Evolutionary conservation across 2,329 filamentous ascomycete species (phyloP).

Genomic region (Aureobasidium sp.): DNA sequence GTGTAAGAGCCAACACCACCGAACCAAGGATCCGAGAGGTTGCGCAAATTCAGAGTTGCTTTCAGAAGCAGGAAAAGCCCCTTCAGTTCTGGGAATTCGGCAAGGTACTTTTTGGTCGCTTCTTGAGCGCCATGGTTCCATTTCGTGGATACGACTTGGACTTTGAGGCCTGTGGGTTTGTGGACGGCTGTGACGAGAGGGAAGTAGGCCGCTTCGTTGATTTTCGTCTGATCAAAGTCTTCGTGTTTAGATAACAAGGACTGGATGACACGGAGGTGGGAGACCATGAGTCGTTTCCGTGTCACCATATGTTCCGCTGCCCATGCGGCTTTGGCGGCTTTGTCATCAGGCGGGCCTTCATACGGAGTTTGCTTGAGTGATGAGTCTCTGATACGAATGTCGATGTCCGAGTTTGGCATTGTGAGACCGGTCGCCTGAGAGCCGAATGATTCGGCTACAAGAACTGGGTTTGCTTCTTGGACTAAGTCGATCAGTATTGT

Average conservation of each 20-base stretch:
- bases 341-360: neutral
- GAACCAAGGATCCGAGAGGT: constrained; percentile 40
- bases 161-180: constrained; percentile 39
- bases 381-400: constrained; percentile 33
- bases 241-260: neutral
- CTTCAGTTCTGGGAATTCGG: constrained; percentile 43
- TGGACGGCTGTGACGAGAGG: constrained; percentile 41
- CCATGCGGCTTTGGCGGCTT: neutral
- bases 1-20: constrained; percentile 50
- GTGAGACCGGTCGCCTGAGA: constrained; percentile 48
- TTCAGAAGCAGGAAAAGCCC: constrained; percentile 45
- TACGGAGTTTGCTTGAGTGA: neutral
- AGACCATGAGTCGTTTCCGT: neutral
- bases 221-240: constrained; percentile 17
- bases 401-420: constrained; percentile 48
- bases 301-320: neutral
- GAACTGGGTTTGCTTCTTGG: constrained; percentile 20
- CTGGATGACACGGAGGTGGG: neutral
- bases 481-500: constrained; percentile 28
- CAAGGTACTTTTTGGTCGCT: constrained; percentile 40
- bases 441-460: constrained; percentile 41
- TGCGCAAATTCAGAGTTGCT: constrained; percentile 43
- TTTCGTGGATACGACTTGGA: constrained; percentile 46
- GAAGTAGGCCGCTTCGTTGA: constrained; percentile 28
- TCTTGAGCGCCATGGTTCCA: constrained; percentile 32